phyloP scores from a whole-genome alignment of 257 asterid genomes.

The Cordia subcordata region DNA sequence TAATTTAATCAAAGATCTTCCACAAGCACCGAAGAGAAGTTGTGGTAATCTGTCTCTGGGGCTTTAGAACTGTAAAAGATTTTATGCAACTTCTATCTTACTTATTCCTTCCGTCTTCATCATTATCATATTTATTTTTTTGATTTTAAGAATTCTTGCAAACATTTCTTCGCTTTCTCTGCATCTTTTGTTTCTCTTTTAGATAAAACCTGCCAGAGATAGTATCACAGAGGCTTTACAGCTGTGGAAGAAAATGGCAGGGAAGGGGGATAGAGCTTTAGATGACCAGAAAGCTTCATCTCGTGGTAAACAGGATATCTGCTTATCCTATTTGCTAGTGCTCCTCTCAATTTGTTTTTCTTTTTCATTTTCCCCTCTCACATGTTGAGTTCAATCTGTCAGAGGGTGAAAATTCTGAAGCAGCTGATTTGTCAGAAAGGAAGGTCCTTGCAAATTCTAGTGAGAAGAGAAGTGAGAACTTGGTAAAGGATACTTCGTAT shows the following conservation, averaged over 20 bases:
- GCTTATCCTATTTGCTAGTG: background rate
- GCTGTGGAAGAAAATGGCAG: conserved; percentile 88
- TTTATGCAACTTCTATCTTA: background rate
- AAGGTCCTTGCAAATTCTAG: conserved; percentile 38
- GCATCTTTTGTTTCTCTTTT: conserved; percentile 13
- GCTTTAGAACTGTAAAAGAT: no score
- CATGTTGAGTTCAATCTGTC: conserved; percentile 21
- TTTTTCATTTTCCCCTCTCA: conserved; percentile 13
- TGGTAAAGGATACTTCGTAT: conserved; percentile 40
- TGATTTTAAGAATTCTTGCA: no score
- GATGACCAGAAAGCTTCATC: conserved; percentile 62
- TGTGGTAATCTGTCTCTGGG: no score
- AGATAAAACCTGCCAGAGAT: conserved; percentile 96
- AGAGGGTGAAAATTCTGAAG: conserved; percentile 67
- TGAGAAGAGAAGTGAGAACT: conserved; percentile 40
- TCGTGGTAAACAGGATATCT: conserved; percentile 42
- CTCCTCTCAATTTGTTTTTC: background rate
- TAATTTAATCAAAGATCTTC: no score
- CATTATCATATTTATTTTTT: background rate
- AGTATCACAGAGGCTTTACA: conserved; percentile 92
- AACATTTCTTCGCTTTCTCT: conserved; percentile 9
- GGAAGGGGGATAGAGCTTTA: conserved; percentile 76
- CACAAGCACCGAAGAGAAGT: no score
- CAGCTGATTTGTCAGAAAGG: conserved; percentile 48
- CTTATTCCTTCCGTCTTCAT: conserved; percentile 1